phyloP scores from a whole-genome alignment of 1,284 basidiomycete species.

The Rhizoctonia solani region DNA sequence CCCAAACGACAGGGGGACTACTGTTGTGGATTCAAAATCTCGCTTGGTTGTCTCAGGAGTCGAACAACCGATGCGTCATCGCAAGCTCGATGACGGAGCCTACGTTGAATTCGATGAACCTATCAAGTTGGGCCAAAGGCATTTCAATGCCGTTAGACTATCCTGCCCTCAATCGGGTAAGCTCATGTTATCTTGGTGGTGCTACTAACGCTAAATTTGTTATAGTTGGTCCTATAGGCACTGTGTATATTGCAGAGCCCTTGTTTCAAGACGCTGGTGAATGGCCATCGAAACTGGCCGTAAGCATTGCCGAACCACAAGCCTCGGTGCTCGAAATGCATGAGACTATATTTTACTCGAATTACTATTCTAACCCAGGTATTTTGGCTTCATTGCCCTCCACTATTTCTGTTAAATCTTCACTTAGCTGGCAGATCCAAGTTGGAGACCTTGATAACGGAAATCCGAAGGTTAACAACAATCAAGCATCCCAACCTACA shows the following conservation, averaged over 20 bases:
- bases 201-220: background rate
- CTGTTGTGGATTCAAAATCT: background rate
- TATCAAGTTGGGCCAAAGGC: conserved; percentile 7
- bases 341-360: conserved; percentile 30
- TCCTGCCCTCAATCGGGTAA: conserved; percentile 27
- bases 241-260: conserved; percentile 25
- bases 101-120: conserved; percentile 10
- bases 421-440: conserved; percentile 29
- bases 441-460: conserved; percentile 12
- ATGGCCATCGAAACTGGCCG: background rate
- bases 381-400: background rate
- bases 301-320: background rate
- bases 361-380: conserved; percentile 32
- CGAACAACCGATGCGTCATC: background rate
- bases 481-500: conserved; percentile 24
- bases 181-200: background rate
- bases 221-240: conserved; percentile 19
- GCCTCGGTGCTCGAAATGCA: conserved; percentile 17
- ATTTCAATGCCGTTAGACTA: conserved; percentile 8
- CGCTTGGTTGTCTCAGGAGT: background rate
- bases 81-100: background rate
- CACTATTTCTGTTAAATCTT: background rate
- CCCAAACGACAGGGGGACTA: conserved; percentile 3
- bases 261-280: background rate
- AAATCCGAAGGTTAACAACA: conserved; percentile 14